phyloP scores from a whole-genome alignment of 1,284 basidiomycete species.

The Phellopilus nigrolimitatus region DNA sequence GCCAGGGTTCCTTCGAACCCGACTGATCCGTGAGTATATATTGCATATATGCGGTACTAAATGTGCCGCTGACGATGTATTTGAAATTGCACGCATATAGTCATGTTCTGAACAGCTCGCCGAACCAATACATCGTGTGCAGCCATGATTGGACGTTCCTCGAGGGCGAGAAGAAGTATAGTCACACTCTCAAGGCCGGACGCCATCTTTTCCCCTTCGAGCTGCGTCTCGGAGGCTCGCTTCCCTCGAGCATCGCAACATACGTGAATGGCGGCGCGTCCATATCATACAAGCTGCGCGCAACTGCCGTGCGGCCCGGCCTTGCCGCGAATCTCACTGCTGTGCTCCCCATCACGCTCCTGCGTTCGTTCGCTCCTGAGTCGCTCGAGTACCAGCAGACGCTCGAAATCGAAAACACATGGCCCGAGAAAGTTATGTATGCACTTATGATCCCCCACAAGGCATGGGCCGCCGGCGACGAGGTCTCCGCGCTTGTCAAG shows the following conservation, averaged over 20 bases:
- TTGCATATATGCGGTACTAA: too few relatives aligned
- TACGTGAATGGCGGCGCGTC: constrained; percentile 55
- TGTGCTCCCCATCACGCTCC: constrained; percentile 56
- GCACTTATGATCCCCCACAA: constrained; percentile 83
- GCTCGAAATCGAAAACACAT: constrained; percentile 91
- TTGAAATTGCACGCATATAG: too few relatives aligned
- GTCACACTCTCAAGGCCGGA: constrained; percentile 87
- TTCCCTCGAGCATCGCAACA: constrained; percentile 74
- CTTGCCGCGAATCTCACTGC: constrained; percentile 71
- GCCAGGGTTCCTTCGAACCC: constrained; percentile 63
- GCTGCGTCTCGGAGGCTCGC: constrained; percentile 72
- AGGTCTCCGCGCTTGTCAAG: constrained; percentile 76
- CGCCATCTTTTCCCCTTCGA: constrained; percentile 86
- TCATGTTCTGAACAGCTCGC: constrained; percentile 33
- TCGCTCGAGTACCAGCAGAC: constrained; percentile 94
- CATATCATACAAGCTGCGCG: constrained; percentile 84
- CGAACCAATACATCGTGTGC: constrained; percentile 64
- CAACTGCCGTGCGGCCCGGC: constrained; percentile 70
- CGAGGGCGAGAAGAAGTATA: constrained; percentile 70
- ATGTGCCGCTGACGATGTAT: background rate
- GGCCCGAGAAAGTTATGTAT: constrained; percentile 95
- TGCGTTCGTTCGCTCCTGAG: constrained; percentile 73
- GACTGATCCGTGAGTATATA: constrained; percentile 61
- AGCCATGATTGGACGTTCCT: constrained; percentile 88
- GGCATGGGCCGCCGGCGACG: constrained; percentile 88